phyloP scores from a whole-genome alignment of 768 basidiomycete genomes.

The Mycena albidolilacea region DNA sequence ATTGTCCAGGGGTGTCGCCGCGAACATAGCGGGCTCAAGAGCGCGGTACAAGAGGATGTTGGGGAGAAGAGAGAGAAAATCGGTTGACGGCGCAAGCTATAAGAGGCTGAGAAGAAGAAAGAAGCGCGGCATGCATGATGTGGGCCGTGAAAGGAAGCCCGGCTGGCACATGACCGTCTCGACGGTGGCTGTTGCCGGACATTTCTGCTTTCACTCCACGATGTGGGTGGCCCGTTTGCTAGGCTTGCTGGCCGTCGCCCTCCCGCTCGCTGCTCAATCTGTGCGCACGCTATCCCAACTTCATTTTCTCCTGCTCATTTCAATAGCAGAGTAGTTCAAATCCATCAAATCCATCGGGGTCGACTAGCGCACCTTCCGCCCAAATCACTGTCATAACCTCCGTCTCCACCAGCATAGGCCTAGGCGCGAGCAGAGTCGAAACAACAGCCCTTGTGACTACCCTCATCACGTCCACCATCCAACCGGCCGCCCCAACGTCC shows the following conservation, averaged over 20 bases:
- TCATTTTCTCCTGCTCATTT: background rate
- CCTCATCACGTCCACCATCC: constrained; percentile 62
- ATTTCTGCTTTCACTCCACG: constrained; percentile 3
- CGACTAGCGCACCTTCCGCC: constrained; percentile 6
- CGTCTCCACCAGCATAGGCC: constrained; percentile 52
- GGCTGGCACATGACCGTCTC: background rate
- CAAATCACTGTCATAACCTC: constrained; percentile 55
- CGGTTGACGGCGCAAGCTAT: too few species aligned
- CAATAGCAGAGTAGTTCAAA: background rate
- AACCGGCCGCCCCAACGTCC: constrained; percentile 35
- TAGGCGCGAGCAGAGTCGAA: constrained; percentile 57
- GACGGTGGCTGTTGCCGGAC: background rate
- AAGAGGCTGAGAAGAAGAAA: background rate
- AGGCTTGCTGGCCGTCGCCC: constrained; percentile 16
- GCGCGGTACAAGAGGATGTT: too few species aligned
- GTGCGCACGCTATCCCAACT: constrained; percentile 6
- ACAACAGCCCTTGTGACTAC: constrained; percentile 58
- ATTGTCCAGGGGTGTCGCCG: constrained; percentile 47
- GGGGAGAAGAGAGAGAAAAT: too few species aligned
- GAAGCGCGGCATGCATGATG: background rate
- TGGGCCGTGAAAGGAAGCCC: background rate
- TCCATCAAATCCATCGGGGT: background rate
- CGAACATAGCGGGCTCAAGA: background rate
- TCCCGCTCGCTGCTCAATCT: constrained; percentile 34
- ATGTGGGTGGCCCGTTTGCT: constrained; percentile 19